Evolutionary conservation across 306 rosid species (phyloP), one percentile per base, ranked within the genome.

Genomic region (Gleditsia sinensis): DNA sequence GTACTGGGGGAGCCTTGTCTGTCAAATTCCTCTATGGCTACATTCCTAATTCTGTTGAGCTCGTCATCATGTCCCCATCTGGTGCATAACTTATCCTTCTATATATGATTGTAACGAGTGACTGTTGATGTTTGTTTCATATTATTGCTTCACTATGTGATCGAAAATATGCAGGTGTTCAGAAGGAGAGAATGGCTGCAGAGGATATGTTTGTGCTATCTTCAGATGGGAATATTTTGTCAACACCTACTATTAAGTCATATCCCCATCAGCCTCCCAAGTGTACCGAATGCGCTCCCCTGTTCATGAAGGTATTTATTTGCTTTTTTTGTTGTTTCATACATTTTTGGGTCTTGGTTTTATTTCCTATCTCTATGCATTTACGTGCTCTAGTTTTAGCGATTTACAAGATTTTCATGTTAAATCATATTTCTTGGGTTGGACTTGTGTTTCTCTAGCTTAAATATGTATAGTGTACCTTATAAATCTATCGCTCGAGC

Each of bases 181-280:
- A 68, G n/a, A 77, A 68, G 70, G 81, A 77, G 42, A 77, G 75
- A 69, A 68, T 77, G 75, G 39, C 8, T 16, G 23, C 70, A 16
- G 75, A 77, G 54, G 81, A 77, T 51, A 68, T 68, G 70, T 77
- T 68, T 36, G 70, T 68, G 61, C 20, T 58, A 50, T 57, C 55
- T 58, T 69, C 69, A 3, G 62, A 77, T 69, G 75, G 81, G 7
- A 45, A 1, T 28, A 39, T 58, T 45, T 68, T 77, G 42, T 46
- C 3, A 8, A 14, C 37, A 19, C 81, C 81, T 14, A 55, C 69
- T 32, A 3, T 54, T 10, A 68, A 68, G 63, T 54, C 63, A 14
- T 68, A n/a, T 34, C 63, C 81, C 7, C 64, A 68, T 37, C 68
- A 33, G 63, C 75, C 68, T 9, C 32, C 68, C 48, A 61, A 61